phyloP scores from a whole-genome alignment of 192 early-diverging fungal genomes.

The Coemansia interrupta region DNA sequence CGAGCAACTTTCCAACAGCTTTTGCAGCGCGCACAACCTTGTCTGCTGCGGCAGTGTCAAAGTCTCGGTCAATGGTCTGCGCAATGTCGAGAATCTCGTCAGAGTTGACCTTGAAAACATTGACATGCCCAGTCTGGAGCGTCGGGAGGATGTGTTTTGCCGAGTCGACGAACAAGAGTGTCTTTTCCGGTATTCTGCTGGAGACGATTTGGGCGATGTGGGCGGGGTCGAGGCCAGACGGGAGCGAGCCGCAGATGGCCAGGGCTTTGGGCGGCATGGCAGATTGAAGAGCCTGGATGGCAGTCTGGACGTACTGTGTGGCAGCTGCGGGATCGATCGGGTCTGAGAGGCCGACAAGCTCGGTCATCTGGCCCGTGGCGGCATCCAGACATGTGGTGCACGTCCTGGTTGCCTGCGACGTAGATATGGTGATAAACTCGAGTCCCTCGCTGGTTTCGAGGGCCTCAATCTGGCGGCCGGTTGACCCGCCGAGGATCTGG shows the following conservation, averaged over 20 bases:
- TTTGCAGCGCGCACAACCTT: not conserved
- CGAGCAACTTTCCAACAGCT: not conserved
- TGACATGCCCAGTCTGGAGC: slow-evolving; percentile 18
- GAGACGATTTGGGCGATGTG: slow-evolving; percentile 17
- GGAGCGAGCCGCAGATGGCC: slow-evolving; percentile 33
- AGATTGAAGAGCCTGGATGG: slow-evolving; percentile 7
- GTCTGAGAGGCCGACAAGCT: slow-evolving; percentile 30
- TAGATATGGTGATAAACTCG: slow-evolving; percentile 17
- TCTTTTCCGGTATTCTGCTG: slow-evolving; percentile 5
- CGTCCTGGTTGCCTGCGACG: slow-evolving; percentile 17
- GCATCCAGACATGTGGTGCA: slow-evolving; percentile 33
- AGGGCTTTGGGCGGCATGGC: slow-evolving; percentile 17
- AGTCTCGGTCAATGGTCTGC: not conserved
- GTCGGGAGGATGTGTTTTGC: slow-evolving; percentile 26
- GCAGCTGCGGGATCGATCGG: slow-evolving; percentile 5
- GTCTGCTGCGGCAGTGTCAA: not conserved
- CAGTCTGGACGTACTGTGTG: slow-evolving; percentile 13
- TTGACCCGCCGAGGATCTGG: slow-evolving; percentile 30
- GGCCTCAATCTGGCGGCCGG: slow-evolving; percentile 26
- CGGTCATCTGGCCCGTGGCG: slow-evolving; percentile 27
- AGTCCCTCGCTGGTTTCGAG: slow-evolving; percentile 15
- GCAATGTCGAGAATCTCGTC: slow-evolving; percentile 14
- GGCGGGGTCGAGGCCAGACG: slow-evolving; percentile 14
- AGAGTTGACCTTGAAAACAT: slow-evolving; percentile 37
- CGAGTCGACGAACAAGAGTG: slow-evolving; percentile 34